Base-by-base conservation (phyloP, 768 basidiomycete species). In the Crepidotus variabilis region DNA sequence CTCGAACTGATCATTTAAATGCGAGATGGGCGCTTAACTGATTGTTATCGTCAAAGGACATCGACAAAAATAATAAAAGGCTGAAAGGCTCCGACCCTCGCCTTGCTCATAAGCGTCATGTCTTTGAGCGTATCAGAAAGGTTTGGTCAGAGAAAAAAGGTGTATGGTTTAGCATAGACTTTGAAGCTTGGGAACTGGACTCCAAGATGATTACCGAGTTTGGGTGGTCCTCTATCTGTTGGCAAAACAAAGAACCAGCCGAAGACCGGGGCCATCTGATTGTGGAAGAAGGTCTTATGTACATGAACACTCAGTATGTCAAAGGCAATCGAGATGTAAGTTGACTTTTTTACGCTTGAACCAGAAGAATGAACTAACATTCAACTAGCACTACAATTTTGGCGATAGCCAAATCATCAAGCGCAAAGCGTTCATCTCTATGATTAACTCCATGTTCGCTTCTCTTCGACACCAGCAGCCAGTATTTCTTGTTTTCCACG, bases 161-260 rank as follows among this genome's bases (percentile, higher is more conserved):
- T 43, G 79, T 81, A 3, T 93, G 90, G 88, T 81, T 81, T 64
- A 83, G 90, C 14, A 69, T 93, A 51, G 92, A 94, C 67, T 86
- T 94, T 59, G 92, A 94, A 70, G 82, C 80, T 16, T 94, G 90
- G 90, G 92, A 94, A 65, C 69, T 70, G 43, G 88, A 91, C 45
- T 88, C 91, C 63, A 80, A 72, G 0, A 59, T 86, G 20, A 75
- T 93, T 59, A 92, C 89, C 22, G 93, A 95, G 67, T 87, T 91
- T 61, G 93, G 93, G n/a, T 93, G 83, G 79, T 83, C 84, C 61
- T 64, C 74, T 8, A 61, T 86, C 28, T 74, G 71, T 8, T 91
- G 86, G 83, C 72, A 81, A 50, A 33, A 20, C 2, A 72, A 78
- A 22, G 84, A 78, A 3, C 75, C 75, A 64, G 63, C 83, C 39